These are phyloP conservation scores for Rhizodiscina lignyota DNA, from an alignment of 495 filamentous ascomycete species.

Conservation along the genomic window DNA sequence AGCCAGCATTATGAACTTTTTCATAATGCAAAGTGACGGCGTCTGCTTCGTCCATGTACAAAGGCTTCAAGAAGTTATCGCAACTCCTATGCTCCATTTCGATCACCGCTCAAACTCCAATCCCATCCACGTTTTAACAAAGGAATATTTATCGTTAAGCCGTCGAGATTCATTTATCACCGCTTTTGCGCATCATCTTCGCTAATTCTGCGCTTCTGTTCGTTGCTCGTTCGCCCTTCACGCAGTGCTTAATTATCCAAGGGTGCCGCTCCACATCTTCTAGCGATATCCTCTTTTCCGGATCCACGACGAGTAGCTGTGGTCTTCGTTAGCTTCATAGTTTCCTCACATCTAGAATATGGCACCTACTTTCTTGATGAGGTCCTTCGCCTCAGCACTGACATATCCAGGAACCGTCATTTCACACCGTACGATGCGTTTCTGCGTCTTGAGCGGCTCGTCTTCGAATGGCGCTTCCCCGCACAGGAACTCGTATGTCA, in stretches of 20 bases:
- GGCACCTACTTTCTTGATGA: constrained; percentile 71
- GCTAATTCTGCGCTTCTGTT: constrained; percentile 3
- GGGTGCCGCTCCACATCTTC: constrained; percentile 83
- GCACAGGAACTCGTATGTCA: constrained; percentile 93
- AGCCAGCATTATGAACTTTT: too few species aligned
- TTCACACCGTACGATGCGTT: constrained; percentile 73
- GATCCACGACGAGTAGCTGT: constrained; percentile 82
- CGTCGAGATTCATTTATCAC: too few species aligned
- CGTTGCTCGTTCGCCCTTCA: constrained; percentile 48
- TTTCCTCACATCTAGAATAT: neutral
- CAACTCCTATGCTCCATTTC: too few species aligned
- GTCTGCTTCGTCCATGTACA: too few species aligned
- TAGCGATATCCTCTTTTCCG: constrained; percentile 79
- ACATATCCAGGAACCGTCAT: constrained; percentile 87
- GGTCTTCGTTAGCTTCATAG: constrained; percentile 2
- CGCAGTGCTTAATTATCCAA: constrained; percentile 95
- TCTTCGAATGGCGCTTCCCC: constrained; percentile 97
- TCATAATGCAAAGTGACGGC: too few species aligned
- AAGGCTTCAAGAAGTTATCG: too few species aligned
- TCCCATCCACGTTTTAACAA: too few species aligned
- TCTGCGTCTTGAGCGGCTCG: constrained; percentile 84
- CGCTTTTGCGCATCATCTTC: neutral
- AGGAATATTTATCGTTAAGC: too few species aligned
- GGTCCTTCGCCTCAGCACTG: constrained; percentile 74
- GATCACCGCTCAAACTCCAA: too few species aligned